phyloP scores from a whole-genome alignment of 495 filamentous ascomycete genomes.

The Aspergillus kassunensis region DNA sequence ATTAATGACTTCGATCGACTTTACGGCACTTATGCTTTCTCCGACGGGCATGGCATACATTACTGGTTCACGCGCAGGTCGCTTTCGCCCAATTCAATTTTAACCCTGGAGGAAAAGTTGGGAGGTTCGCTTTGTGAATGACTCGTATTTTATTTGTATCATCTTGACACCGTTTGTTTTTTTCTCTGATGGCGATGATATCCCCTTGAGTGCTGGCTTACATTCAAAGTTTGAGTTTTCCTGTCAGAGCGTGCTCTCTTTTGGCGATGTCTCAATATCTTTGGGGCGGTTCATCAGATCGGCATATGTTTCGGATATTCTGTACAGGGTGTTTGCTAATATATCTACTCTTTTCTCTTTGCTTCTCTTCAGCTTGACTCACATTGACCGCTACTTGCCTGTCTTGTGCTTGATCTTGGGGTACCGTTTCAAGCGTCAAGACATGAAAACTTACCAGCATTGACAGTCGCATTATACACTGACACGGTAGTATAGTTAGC shows the following conservation, averaged over 20 bases:
- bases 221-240: slow-evolving; percentile 24
- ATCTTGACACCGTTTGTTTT: slow-evolving; percentile 1
- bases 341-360: neutral
- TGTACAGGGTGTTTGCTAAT: slow-evolving; percentile 3
- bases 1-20: slow-evolving; percentile 3
- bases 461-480: neutral
- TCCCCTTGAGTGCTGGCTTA: slow-evolving; percentile 17
- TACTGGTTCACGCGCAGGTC: slow-evolving; percentile 16
- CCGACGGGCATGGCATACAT: slow-evolving; percentile 14
- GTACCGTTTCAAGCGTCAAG: no score
- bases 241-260: slow-evolving; percentile 11
- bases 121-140: neutral
- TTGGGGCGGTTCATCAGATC: neutral
- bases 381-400: no score
- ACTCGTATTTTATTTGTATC: neutral
- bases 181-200: slow-evolving; percentile 22
- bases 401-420: no score
- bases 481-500: no score
- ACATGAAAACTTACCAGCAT: no score
- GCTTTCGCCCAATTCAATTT: slow-evolving; percentile 8
- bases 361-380: neutral
- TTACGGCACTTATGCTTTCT: slow-evolving; percentile 9
- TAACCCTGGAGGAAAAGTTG: slow-evolving; percentile 5
- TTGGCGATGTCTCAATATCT: neutral
- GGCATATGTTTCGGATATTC: slow-evolving; percentile 8